Evolutionary conservation across 1,139 yeast species (phyloP).

Genomic region (Saccharomycopsis phalli): DNA sequence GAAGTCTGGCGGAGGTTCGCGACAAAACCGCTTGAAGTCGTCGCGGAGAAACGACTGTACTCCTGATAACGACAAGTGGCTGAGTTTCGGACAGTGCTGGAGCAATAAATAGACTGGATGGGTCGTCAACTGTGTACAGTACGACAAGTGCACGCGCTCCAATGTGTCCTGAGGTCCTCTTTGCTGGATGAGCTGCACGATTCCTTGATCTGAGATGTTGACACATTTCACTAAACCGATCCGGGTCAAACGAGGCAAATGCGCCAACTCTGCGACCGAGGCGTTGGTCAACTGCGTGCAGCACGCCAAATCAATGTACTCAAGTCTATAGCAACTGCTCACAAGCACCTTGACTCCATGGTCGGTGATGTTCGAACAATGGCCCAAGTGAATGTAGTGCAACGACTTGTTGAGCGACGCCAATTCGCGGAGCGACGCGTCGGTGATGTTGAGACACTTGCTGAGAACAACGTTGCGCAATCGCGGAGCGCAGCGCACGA

Average conservation of each 20-base stretch:
- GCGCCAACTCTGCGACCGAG: conserved; percentile 70
- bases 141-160: conserved; percentile 88
- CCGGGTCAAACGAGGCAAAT: conserved; percentile 73
- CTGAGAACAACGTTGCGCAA: conserved; percentile 82
- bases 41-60: conserved; percentile 78
- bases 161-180: conserved; percentile 66
- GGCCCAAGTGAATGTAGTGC: conserved; percentile 90
- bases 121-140: conserved; percentile 74
- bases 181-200: conserved; percentile 65
- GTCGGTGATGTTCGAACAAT: conserved; percentile 86
- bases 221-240: conserved; percentile 91
- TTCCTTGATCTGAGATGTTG: conserved; percentile 81
- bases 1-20: conserved; percentile 93
- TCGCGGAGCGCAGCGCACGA: conserved; percentile 74
- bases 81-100: conserved; percentile 74
- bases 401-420: conserved; percentile 70
- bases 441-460: conserved; percentile 83
- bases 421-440: conserved; percentile 65
- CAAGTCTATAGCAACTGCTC: conserved; percentile 73
- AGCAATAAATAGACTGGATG: conserved; percentile 64
- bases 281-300: conserved; percentile 84
- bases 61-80: conserved; percentile 86
- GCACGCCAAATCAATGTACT: conserved; percentile 91
- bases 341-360: conserved; percentile 73
- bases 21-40: conserved; percentile 80